These are phyloP conservation scores for Chaetomidium leptoderma DNA, from an alignment of 495 filamentous ascomycete species.

Conservation along the genomic window DNA sequence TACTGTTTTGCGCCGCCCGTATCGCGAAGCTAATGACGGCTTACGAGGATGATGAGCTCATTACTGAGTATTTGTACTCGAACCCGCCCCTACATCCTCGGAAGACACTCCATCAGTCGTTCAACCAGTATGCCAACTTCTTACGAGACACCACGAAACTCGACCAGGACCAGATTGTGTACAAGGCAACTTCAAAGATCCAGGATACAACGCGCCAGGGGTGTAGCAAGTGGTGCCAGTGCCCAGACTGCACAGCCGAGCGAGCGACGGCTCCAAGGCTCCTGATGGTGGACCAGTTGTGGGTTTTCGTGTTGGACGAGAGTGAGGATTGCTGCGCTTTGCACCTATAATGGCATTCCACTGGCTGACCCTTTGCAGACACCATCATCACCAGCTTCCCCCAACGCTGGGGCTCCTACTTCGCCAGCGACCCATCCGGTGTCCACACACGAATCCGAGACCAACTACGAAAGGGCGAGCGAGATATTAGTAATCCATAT, in stretches of 20 bases:
- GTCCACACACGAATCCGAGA: constrained; percentile 6
- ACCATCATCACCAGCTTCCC: constrained; percentile 18
- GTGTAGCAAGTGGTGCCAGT: constrained; percentile 18
- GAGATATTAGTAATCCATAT: constrained; percentile 7
- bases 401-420: constrained; percentile 15
- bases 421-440: constrained; percentile 11
- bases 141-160: constrained; percentile 15
- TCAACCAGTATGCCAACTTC: constrained; percentile 17
- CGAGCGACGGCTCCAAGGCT: constrained; percentile 4
- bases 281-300: constrained; percentile 16
- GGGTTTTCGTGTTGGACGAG: constrained; percentile 15
- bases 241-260: constrained; percentile 13
- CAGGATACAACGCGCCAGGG: constrained; percentile 8
- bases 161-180: constrained; percentile 18
- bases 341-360: background rate
- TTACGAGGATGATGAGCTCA: constrained; percentile 17
- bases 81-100: constrained; percentile 18
- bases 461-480: background rate
- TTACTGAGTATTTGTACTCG: constrained; percentile 12
- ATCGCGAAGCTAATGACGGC: constrained; percentile 16
- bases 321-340: background rate
- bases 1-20: constrained; percentile 16
- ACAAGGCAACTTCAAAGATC: constrained; percentile 13
- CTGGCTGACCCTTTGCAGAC: background rate
- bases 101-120: constrained; percentile 16